A percentile compares a stretch with the other conserved stretches of the same genome.
Conservation (phyloP, 805 yeast genomes). For the Kregervanrija delftensis region DNA sequence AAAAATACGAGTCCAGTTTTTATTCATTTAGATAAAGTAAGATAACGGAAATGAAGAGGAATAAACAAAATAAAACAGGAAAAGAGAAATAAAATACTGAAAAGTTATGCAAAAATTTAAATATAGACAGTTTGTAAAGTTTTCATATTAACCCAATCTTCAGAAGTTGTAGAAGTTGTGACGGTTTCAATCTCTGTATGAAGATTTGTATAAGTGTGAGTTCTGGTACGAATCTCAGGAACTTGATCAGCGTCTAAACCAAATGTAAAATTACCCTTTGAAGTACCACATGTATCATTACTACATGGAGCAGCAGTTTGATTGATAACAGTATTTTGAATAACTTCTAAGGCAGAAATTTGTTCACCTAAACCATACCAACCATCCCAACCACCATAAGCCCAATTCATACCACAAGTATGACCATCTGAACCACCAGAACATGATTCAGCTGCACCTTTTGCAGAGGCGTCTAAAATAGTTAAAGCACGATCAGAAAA, state of each 20-base stretch:
- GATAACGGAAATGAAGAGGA: no score
- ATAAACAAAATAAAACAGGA: no score
- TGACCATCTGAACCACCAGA: slow-evolving; percentile 68
- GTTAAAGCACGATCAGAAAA: slow-evolving; percentile 33
- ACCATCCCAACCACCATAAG: slow-evolving; percentile 52
- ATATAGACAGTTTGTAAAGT: no score
- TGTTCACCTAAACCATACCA: slow-evolving; percentile 74
- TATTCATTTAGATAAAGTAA: no score
- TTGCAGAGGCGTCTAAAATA: slow-evolving; percentile 36
- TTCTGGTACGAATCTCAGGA: slow-evolving; percentile 2
- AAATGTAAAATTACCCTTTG: slow-evolving; percentile 3
- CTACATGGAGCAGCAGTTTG: slow-evolving; percentile 5
- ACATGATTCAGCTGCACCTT: slow-evolving; percentile 69
- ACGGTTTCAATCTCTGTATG: slow-evolving; percentile 1
- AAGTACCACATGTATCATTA: slow-evolving; percentile 4
- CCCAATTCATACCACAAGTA: slow-evolving; percentile 74
- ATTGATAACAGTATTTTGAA: slow-evolving; percentile 47
- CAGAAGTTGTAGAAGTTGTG: slow-evolving; percentile 3
- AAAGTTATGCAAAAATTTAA: no score
- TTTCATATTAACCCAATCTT: no score
- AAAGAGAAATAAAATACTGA: no score
- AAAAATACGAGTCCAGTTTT: no score
- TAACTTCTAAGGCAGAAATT: slow-evolving; percentile 62
- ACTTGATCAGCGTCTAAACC: slow-evolving; percentile 1
- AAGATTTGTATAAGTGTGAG: slow-evolving; percentile 2